Base-by-base conservation (phyloP, 768 basidiomycete species). In the Amanita exitialis region DNA sequence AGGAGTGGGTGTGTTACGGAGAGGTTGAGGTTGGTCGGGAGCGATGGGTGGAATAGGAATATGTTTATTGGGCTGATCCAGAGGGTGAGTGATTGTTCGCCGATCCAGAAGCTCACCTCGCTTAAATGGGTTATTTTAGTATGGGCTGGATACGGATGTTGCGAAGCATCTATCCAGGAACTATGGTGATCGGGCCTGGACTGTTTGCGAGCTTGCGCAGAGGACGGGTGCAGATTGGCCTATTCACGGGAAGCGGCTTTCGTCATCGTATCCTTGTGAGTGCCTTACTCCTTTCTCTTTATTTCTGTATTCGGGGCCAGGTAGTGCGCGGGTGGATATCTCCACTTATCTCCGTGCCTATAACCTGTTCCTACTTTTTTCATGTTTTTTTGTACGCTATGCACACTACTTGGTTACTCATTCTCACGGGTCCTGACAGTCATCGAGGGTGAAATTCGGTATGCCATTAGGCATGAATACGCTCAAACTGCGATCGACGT, bases 11-110 rank as follows among this genome's bases (percentile, higher is more conserved):
- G 91, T 61, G 77, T 86, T 42, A 97, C 95, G 28, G 83, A 86
- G 41, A 73, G 74, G 43, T 64, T 96, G 60, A 81, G 86, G 65
- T 75, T 98, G 34, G 78, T 98, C 20, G 95, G 95, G 15, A 91
- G 86, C 55, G 90, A 97, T 53, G 90, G 84, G 8, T 99, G 95
- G 95, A 87, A 79, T 64, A 74, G 84, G 58, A 93, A 91, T 64
- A 96, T 98, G 93, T 97, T 93, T 65, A 95, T 97, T 65, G 86
- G 90, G 49, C 74, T 99, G 53, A 86, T 94, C 59, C 95, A 99
- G 66, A 77, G 87, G 56, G 90, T 90, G 49, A 44, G 81, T 71
- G 9, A 13, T 52, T 50, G 47, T 15, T 36, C 52, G 39, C 52
- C 30, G 23, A 45, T 49, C 25, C 28, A 47, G 30, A 6, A 34